These are phyloP conservation scores for Crinitomyces ghanaensis DNA, from an alignment of 805 yeast species.

Conservation along the genomic window DNA sequence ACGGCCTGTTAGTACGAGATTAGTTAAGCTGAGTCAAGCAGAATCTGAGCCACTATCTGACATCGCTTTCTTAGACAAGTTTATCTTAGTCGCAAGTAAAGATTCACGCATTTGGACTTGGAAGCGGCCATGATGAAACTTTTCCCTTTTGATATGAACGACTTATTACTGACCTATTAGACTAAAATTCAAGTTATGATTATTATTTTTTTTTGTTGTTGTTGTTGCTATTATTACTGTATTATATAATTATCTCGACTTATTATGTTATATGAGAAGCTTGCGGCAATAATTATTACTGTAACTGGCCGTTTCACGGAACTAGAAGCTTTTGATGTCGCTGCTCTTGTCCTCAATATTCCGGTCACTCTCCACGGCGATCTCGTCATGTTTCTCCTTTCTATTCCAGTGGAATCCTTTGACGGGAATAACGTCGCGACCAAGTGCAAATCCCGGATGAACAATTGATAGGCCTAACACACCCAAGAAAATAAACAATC, in stretches of 20 bases:
- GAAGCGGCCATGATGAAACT: too few species aligned
- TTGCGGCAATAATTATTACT: neutral
- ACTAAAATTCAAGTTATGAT: neutral
- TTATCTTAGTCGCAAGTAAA: slow-evolving; percentile 18
- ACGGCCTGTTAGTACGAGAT: slow-evolving; percentile 20
- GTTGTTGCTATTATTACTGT: neutral
- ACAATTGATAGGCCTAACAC: slow-evolving; percentile 36
- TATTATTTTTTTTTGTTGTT: neutral
- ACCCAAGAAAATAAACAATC: slow-evolving; percentile 47
- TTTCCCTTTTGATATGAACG: neutral
- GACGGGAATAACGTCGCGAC: slow-evolving; percentile 19
- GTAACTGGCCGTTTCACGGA: neutral
- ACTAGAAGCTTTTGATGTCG: too few species aligned
- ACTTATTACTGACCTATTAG: neutral
- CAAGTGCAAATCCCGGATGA: slow-evolving; percentile 56
- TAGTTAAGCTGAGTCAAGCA: slow-evolving; percentile 17
- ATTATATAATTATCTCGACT: neutral
- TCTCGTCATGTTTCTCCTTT: too few species aligned
- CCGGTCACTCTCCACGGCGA: too few species aligned
- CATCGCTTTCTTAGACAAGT: slow-evolving; percentile 16
- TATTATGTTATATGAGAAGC: too few species aligned
- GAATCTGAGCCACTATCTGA: slow-evolving; percentile 22
- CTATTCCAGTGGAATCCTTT: slow-evolving; percentile 12
- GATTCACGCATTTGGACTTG: slow-evolving; percentile 28
- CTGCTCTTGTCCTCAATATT: too few species aligned